Conservation (phyloP, 2,329 filamentous ascomycete genomes). For the Mycosphaerelloides madeirae region DNA sequence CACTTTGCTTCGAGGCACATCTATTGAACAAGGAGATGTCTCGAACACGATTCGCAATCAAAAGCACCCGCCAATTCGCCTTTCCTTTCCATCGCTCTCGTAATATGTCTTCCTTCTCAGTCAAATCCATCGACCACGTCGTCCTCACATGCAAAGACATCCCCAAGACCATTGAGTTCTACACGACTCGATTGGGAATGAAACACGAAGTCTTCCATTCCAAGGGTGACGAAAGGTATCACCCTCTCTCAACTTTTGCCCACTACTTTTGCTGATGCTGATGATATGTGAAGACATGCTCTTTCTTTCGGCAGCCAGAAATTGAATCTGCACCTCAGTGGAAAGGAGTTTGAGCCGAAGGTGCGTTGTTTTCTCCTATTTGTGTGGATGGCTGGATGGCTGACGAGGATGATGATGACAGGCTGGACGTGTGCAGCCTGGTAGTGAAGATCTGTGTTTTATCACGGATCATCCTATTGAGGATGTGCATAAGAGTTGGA, state of each 20-base stretch:
- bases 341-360: slow-evolving; percentile 59
- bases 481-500: slow-evolving; percentile 41
- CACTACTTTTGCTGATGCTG: too few species aligned
- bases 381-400: too few species aligned
- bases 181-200: slow-evolving; percentile 55
- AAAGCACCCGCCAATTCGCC: too few species aligned
- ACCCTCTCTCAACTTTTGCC: too few species aligned
- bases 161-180: slow-evolving; percentile 50
- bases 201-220: slow-evolving; percentile 49
- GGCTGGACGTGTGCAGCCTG: slow-evolving; percentile 43
- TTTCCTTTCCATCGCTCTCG: too few species aligned
- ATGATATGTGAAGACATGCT: slow-evolving; percentile 44
- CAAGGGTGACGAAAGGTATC: slow-evolving; percentile 23
- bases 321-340: slow-evolving; percentile 55
- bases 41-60: too few species aligned
- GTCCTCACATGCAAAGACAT: slow-evolving; percentile 56
- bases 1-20: too few species aligned
- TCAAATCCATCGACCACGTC: slow-evolving; percentile 54
- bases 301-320: slow-evolving; percentile 56
- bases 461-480: slow-evolving; percentile 50
- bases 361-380: too few species aligned
- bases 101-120: slow-evolving; percentile 23
- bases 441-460: slow-evolving; percentile 58
- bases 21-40: too few species aligned
- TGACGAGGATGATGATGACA: too few species aligned